These are phyloP conservation scores for Monosporascus sp. DNA, from an alignment of 2,329 filamentous ascomycete species.

Conservation along the genomic window DNA sequence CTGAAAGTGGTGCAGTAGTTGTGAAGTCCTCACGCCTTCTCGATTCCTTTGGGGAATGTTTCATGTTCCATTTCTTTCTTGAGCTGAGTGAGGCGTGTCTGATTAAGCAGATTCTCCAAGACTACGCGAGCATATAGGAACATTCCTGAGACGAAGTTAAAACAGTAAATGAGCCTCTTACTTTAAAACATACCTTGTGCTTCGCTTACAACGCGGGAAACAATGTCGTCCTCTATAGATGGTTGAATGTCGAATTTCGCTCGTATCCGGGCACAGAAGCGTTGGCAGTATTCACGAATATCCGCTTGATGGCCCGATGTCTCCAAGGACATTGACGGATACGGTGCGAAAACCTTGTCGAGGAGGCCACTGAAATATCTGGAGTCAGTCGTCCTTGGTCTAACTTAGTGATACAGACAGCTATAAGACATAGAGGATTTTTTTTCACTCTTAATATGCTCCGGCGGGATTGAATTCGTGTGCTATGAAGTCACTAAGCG, in stretches of 20 bases:
- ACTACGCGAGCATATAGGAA: conserved; percentile 6
- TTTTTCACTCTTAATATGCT: too few relatives aligned
- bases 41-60: conserved; percentile 2
- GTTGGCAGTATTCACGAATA: not conserved
- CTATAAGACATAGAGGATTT: too few relatives aligned
- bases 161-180: not conserved
- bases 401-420: too few relatives aligned
- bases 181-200: not conserved
- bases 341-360: conserved; percentile 4
- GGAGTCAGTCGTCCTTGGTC: too few relatives aligned
- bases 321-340: conserved; percentile 2
- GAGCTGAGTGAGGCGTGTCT: conserved; percentile 1
- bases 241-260: not conserved
- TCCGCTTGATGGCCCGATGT: not conserved
- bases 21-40: not conserved
- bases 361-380: not conserved
- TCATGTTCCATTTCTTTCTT: conserved; percentile 1
- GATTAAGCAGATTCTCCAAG: conserved; percentile 3
- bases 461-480: too few relatives aligned
- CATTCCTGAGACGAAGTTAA: conserved; percentile 1
- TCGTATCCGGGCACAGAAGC: not conserved
- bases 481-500: too few relatives aligned
- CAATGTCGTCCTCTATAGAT: not conserved
- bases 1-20: not conserved
- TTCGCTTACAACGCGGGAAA: not conserved